phyloP scores from a whole-genome alignment of 257 asterid genomes.

The Agastache rugosa region DNA sequence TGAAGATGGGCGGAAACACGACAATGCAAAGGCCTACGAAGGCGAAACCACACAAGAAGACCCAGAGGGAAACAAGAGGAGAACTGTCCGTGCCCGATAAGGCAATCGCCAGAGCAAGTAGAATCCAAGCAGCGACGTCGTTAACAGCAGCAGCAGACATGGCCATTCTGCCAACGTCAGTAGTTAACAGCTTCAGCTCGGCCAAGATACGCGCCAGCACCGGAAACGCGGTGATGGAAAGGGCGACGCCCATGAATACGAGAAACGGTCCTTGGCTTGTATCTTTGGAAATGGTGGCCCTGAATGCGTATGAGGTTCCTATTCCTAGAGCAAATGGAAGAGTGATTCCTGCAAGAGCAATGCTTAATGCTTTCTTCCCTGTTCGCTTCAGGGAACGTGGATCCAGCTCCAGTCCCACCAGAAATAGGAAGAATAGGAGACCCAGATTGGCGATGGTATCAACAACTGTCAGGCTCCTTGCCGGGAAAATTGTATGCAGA shows the following conservation, averaged over 20 bases:
- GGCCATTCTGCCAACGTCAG: conserved; percentile 77
- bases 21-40: conserved; percentile 50
- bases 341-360: conserved; percentile 78
- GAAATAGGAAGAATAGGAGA: conserved; percentile 75
- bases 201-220: conserved; percentile 89
- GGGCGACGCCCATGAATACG: conserved; percentile 87
- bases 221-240: conserved; percentile 86
- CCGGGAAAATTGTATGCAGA: conserved; percentile 66
- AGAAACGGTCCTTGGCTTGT: conserved; percentile 56
- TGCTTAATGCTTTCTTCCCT: conserved; percentile 65
- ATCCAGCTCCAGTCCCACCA: conserved; percentile 77
- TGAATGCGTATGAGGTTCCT: conserved; percentile 66
- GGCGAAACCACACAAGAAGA: conserved; percentile 61
- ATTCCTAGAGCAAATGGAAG: conserved; percentile 76
- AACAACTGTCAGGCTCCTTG: conserved; percentile 67
- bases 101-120: conserved; percentile 78
- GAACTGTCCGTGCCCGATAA: conserved; percentile 66
- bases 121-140: conserved; percentile 85
- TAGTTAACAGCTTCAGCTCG: conserved; percentile 78
- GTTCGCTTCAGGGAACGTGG: conserved; percentile 54
- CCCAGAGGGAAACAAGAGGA: conserved; percentile 68
- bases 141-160: conserved; percentile 91
- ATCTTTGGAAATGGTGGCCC: conserved; percentile 53
- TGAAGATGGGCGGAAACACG: conserved; percentile 58
- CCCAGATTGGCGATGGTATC: conserved; percentile 86